Evolutionary conservation across 768 basidiomycete species (phyloP).

Genomic region (Tricholoma sp.): DNA sequence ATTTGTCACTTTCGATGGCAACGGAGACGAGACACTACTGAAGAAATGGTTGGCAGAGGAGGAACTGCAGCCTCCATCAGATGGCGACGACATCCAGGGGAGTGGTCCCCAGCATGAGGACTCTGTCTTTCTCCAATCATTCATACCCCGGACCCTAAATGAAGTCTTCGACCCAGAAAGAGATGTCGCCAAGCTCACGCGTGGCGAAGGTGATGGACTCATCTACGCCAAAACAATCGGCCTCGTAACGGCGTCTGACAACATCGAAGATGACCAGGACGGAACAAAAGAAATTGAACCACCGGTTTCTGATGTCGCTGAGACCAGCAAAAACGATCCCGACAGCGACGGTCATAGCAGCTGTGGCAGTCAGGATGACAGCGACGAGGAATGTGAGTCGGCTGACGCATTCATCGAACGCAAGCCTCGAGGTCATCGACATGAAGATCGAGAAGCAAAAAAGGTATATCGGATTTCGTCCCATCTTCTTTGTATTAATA

Average conservation of each 20-base stretch:
- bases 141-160: conserved; percentile 88
- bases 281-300: conserved; percentile 3
- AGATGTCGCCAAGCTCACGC: conserved; percentile 70
- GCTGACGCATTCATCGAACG: conserved; percentile 38
- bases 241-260: conserved; percentile 43
- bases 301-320: conserved; percentile 9
- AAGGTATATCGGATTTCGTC: conserved; percentile 47
- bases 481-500: conserved; percentile 3
- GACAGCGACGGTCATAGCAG: conserved; percentile 21
- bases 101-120: conserved; percentile 64
- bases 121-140: conserved; percentile 82
- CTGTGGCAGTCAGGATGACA: conserved; percentile 28
- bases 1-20: conserved; percentile 66
- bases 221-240: conserved; percentile 91
- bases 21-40: conserved; percentile 32
- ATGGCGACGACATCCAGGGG: background rate
- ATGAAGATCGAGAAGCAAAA: conserved; percentile 89
- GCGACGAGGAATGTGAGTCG: conserved; percentile 29
- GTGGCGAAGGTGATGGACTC: conserved; percentile 66
- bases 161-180: conserved; percentile 95
- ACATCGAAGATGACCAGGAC: conserved; percentile 11
- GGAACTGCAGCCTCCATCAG: conserved; percentile 6
- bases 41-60: conserved; percentile 46
- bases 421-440: conserved; percentile 78
- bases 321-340: conserved; percentile 16